These are phyloP conservation scores for Aspergillus latus DNA, from an alignment of 2,329 filamentous ascomycete species.

Conservation along the genomic window DNA sequence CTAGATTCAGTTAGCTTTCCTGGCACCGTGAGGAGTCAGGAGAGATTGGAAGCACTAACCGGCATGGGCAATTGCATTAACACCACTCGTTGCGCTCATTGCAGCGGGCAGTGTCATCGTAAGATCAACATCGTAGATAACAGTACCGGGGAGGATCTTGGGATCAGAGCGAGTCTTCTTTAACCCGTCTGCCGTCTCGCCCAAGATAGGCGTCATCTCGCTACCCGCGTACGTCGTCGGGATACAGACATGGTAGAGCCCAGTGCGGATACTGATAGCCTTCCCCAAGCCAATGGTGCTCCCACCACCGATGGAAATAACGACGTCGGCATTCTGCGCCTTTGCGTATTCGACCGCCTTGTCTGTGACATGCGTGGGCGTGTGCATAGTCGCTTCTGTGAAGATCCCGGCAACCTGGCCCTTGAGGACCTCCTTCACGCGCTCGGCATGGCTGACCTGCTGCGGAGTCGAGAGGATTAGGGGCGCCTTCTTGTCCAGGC, in stretches of 20 bases:
- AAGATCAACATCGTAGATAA: conserved; percentile 65
- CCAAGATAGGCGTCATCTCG: conserved; percentile 66
- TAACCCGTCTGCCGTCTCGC: conserved; percentile 58
- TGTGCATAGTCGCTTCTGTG: conserved; percentile 62
- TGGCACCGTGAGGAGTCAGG: neutral
- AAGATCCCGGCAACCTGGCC: conserved; percentile 54
- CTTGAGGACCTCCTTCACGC: conserved; percentile 47
- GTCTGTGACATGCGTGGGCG: conserved; percentile 58
- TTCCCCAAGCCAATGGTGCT: conserved; percentile 64
- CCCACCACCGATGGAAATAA: conserved; percentile 63
- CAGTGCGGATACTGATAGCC: conserved; percentile 55
- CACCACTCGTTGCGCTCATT: conserved; percentile 59
- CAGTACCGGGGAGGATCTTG: conserved; percentile 59
- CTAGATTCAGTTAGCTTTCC: conserved; percentile 28
- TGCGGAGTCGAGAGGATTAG: conserved; percentile 59
- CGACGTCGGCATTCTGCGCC: conserved; percentile 50
- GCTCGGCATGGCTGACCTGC: conserved; percentile 49
- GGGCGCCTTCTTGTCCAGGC: conserved; percentile 52
- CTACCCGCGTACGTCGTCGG: conserved; percentile 63
- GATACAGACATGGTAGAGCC: conserved; percentile 59
- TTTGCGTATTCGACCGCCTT: conserved; percentile 53
- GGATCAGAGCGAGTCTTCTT: conserved; percentile 60
- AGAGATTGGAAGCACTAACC: conserved; percentile 33
- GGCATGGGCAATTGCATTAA: conserved; percentile 67
- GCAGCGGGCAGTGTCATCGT: conserved; percentile 58